Percentiles rank a stretch among this genome's conserved stretches.
Evolutionary conservation across 257 asterid species (phyloP).

Genomic region (Fraxinus excelsior): DNA sequence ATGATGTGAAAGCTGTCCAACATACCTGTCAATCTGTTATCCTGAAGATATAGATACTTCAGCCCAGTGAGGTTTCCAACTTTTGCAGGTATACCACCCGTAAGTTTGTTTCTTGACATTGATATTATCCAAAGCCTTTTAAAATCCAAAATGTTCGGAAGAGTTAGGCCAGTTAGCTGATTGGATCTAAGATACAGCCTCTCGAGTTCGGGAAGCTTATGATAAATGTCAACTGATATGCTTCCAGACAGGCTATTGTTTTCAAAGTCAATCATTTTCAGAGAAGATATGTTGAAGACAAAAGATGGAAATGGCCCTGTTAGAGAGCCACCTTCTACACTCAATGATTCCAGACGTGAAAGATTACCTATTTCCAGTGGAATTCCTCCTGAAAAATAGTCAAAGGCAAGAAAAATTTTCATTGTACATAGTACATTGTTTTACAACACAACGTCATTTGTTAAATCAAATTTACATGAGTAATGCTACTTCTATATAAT

Average conservation of each 20-base stretch:
- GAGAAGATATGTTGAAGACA: constrained; percentile 35
- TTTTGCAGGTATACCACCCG: constrained; percentile 22
- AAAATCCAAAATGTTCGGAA: constrained; percentile 34
- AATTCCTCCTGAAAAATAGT: constrained; percentile 31
- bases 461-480: too few species aligned
- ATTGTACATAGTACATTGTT: neutral
- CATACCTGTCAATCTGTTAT: constrained; percentile 30
- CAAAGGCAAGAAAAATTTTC: neutral
- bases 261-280: constrained; percentile 16
- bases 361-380: constrained; percentile 48
- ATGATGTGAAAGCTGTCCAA: neutral
- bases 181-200: constrained; percentile 31
- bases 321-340: constrained; percentile 18
- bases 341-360: constrained; percentile 23
- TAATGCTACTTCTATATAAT: too few species aligned
- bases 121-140: constrained; percentile 26
- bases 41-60: neutral
- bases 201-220: constrained; percentile 37
- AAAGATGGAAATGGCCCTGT: constrained; percentile 30
- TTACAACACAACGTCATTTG: too few species aligned
- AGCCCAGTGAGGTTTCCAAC: constrained; percentile 32
- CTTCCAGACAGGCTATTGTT: constrained; percentile 53
- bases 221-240: constrained; percentile 26
- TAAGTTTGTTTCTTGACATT: constrained; percentile 35
- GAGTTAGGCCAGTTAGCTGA: constrained; percentile 41